phyloP scores from a whole-genome alignment of 75 land plant species.

The Cupressus sempervirens region DNA sequence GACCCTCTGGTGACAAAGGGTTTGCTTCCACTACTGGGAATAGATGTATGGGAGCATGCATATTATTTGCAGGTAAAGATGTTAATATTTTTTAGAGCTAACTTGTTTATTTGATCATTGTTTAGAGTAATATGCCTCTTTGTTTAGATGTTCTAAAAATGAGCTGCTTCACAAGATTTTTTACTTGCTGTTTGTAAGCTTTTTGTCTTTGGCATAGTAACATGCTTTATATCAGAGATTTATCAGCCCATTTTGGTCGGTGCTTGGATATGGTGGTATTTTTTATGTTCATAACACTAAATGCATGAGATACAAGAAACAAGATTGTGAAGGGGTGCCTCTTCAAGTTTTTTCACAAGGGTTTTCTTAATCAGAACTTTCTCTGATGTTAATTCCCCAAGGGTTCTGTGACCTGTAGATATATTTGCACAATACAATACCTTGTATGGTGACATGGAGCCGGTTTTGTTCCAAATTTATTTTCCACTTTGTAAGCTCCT shows the following conservation, averaged over 20 bases:
- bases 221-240: neutral
- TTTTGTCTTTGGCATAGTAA: neutral
- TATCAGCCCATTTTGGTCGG: neutral
- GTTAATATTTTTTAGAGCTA: neutral
- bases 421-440: no score
- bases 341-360: no score
- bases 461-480: no score
- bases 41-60: constrained; percentile 99
- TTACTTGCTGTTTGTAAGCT: neutral
- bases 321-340: no score
- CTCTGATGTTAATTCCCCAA: no score
- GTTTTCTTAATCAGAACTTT: no score
- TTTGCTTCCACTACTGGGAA: constrained; percentile 86
- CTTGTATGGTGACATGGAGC: no score
- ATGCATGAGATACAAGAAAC: neutral
- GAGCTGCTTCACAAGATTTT: neutral
- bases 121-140: neutral
- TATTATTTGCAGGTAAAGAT: constrained; percentile 85
- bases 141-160: neutral
- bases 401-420: no score
- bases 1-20: constrained; percentile 85
- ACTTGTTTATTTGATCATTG: neutral
- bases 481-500: no score
- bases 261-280: neutral
- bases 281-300: neutral